Percentiles rank a stretch among this genome's conserved stretches.
Conservation (phyloP, 2,329 filamentous ascomycete species). For the Stagonosporopsis tanaceti region DNA sequence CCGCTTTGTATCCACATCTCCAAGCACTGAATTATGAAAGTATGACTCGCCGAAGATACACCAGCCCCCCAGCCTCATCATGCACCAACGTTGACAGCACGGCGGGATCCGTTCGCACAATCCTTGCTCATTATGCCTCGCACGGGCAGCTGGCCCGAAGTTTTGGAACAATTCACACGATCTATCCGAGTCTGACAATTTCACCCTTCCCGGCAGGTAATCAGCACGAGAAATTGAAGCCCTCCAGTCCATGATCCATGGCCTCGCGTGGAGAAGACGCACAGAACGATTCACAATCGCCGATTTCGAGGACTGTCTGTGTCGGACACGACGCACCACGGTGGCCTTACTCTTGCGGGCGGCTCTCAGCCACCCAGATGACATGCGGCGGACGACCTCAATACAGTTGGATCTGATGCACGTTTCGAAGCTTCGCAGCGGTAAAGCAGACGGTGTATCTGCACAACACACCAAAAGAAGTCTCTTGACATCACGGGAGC, state of each 20-base stretch:
- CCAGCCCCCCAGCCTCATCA: constrained; percentile 12
- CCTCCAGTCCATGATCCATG: constrained; percentile 9
- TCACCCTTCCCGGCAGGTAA: constrained; percentile 12
- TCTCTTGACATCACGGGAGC: constrained; percentile 16
- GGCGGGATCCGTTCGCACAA: constrained; percentile 15
- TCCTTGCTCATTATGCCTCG: constrained; percentile 9
- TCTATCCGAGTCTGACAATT: constrained; percentile 17
- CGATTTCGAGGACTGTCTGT: constrained; percentile 12
- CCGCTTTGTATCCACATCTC: constrained; percentile 17
- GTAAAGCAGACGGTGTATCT: constrained; percentile 23
- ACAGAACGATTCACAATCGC: constrained; percentile 12
- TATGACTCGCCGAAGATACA: constrained; percentile 11
- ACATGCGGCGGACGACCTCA: constrained; percentile 12
- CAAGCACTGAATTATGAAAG: constrained; percentile 16
- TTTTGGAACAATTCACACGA: constrained; percentile 20
- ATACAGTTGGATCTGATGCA: constrained; percentile 18
- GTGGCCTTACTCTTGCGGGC: constrained; percentile 6
- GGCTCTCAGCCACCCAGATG: constrained; percentile 7
- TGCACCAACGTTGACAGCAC: constrained; percentile 20
- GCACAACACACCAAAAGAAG: constrained; percentile 16
- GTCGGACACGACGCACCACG: constrained; percentile 5
- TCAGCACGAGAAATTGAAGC: constrained; percentile 11
- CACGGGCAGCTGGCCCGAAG: constrained; percentile 18
- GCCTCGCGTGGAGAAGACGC: constrained; percentile 15
- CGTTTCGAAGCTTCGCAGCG: constrained; percentile 15